Base-by-base conservation (phyloP, 768 basidiomycete species). In the Austroboletus eburneus region DNA sequence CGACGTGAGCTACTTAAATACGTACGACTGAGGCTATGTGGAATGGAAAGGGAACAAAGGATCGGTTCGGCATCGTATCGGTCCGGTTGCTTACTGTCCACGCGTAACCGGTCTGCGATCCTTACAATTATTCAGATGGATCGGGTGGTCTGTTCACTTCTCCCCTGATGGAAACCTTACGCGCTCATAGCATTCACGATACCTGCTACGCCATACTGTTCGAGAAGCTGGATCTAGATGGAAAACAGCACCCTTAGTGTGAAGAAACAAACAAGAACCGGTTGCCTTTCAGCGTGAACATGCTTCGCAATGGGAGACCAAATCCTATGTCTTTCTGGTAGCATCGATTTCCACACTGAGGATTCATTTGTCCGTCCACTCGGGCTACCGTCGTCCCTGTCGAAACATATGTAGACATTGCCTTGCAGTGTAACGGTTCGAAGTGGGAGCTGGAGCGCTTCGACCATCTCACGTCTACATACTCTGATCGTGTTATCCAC, bases 71-170 rank as follows among this genome's bases (percentile, higher is more conserved):
- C n/a, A n/a, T n/a, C n/a, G n/a, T n/a, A n/a, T n/a, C n/a, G n/a
- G n/a, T n/a, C n/a, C n/a, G n/a, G 57, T 54, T 29, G 57, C 57
- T 8, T 58, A 57, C 30, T 50, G 48, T 25, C 46, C 57, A 10
- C 46, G 38, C 2, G 57, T n/a, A n/a, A n/a, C n/a, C n/a, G 59
- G 7, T 0, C 2, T 4, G 57, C 57, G 16, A 13, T n/a, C n/a
- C n/a, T n/a, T n/a, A n/a, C 32, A 0, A 36, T 20, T 44, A 48
- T 21, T 17, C 36, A 32, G 45, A 49, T 13, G 43, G 14, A 4
- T 34, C 54, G 5, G n/a, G n/a, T n/a, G 57, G 48, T 2, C 30
- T 58, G 12, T 59, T 58, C 41, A 58, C 57, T 13, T 39, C 38
- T 12, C 54, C 54, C 6, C 54, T 58, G 22, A n/a, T 58, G 21